These are phyloP conservation scores for Trichoderma asperelloides DNA, from an alignment of 495 filamentous ascomycete genomes.

Conservation along the genomic window DNA sequence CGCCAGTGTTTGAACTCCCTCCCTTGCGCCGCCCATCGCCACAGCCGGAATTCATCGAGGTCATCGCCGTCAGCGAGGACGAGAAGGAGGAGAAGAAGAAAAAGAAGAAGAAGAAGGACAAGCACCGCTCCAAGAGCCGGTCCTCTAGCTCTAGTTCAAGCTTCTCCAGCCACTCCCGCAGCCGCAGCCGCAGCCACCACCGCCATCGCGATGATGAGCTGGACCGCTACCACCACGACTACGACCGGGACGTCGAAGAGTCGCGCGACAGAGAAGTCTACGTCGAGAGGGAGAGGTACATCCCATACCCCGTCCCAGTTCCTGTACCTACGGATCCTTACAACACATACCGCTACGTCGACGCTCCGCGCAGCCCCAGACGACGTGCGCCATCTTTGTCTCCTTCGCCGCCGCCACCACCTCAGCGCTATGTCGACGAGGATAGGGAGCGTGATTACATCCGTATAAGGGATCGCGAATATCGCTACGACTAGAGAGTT, in stretches of 20 bases:
- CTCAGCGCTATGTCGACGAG: conserved; percentile 6
- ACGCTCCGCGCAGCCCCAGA: conserved; percentile 23
- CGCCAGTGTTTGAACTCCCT: conserved; percentile 6
- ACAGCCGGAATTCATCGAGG: conserved; percentile 35
- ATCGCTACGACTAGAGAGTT: background rate
- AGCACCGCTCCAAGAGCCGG: conserved; percentile 18
- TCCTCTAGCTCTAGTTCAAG: conserved; percentile 18
- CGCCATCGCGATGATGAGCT: background rate
- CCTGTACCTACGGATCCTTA: conserved; percentile 24
- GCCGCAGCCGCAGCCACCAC: conserved; percentile 12
- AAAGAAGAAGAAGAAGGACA: conserved; percentile 15
- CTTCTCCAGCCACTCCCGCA: conserved; percentile 12
- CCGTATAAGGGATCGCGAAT: conserved; percentile 2
- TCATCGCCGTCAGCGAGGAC: conserved; percentile 45
- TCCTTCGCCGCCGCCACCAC: background rate
- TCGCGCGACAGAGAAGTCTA: conserved; percentile 31
- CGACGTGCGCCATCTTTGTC: background rate
- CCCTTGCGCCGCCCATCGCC: background rate
- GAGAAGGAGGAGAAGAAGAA: conserved; percentile 32
- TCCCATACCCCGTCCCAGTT: conserved; percentile 21
- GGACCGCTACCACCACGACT: conserved; percentile 3
- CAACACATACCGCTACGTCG: conserved; percentile 40
- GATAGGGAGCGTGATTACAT: background rate
- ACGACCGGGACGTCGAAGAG: conserved; percentile 27
- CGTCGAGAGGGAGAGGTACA: conserved; percentile 38